Evolutionary conservation across 1,284 basidiomycete genomes (phyloP), one percentile per base, ranked within the genome.

Genomic region (Heterobasidion parviporum): DNA sequence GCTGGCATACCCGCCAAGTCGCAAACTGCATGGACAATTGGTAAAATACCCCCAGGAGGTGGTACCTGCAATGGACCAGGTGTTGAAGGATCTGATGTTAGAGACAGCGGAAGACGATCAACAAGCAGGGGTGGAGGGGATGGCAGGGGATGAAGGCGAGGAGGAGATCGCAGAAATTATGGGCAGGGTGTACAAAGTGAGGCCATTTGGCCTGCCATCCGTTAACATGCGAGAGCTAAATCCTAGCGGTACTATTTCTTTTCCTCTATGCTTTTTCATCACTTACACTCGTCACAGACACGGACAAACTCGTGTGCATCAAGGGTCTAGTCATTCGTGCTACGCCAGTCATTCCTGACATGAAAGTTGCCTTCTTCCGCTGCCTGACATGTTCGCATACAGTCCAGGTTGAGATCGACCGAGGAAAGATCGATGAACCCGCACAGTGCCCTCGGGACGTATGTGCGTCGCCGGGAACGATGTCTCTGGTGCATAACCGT

Each of bases 341-440:
- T 0, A 98, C 96, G 0, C 93, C 96, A 4, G 89, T 99, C 65
- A 98, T 99, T 57, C 96, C 97, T 2, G 96, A 99, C 71, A 99
- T 99, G 97, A 94, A 94, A 73, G 81, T 85, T 65, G 96, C 95
- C 35, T 99, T 99, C 77, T 99, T 99, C 84, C 90, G 95, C 50
- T 99, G 96, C 73, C 76, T 93, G n/a, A 89, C 88, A 44, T 99
- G 97, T 70, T 89, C 89, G 57, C 95, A 99, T 71, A 97, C 95
- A 6, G 85, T 94, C 7, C 89, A 93, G 67, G 92, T 92, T 60
- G 94, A 97, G 67, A 97, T 99, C 56, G 94, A 98, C 70, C 87
- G 95, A 10, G 96, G 96, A 44, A 90, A 93, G 69, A 98, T 99
- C 63, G 85, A 89, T 66, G 96, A 99, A 71, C 96, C 97, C 1